Percentiles rank a stretch among this genome's conserved stretches.
Conservation (phyloP, 2,329 filamentous ascomycete species). For the Fusarium sulawesiense region DNA sequence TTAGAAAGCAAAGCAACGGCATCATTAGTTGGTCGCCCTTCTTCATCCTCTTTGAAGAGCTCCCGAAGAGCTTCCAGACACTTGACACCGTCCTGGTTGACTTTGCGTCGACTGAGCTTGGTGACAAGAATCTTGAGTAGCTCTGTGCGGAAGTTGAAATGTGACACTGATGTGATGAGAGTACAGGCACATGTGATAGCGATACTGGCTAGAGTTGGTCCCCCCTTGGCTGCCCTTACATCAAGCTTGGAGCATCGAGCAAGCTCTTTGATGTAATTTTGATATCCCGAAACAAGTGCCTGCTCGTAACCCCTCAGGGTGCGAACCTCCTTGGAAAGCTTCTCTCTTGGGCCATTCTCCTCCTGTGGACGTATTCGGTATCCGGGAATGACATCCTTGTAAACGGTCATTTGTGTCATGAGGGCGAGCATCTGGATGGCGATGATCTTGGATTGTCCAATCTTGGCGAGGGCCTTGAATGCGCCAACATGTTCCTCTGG, state of each 20-base stretch:
- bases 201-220: conserved; percentile 71
- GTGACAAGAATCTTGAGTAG: conserved; percentile 87
- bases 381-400: conserved; percentile 95
- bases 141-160: conserved; percentile 96
- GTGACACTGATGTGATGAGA: conserved; percentile 83
- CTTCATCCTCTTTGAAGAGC: conserved; percentile 87
- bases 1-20: conserved; percentile 86
- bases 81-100: conserved; percentile 81
- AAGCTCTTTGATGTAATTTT: conserved; percentile 83
- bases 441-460: conserved; percentile 75
- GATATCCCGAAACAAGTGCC: conserved; percentile 85
- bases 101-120: conserved; percentile 78
- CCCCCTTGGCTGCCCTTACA: conserved; percentile 52
- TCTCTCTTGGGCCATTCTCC: conserved; percentile 79
- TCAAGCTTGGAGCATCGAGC: conserved; percentile 72
- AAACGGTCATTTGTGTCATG: conserved; percentile 87
- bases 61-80: conserved; percentile 83
- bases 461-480: conserved; percentile 80
- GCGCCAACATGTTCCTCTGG: conserved; percentile 88
- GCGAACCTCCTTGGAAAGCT: conserved; percentile 92
- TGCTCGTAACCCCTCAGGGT: conserved; percentile 88
- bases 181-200: conserved; percentile 89
- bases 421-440: conserved; percentile 88
- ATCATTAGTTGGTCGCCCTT: conserved; percentile 88
- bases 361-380: conserved; percentile 89